Evolutionary conservation across 345 rosid genomes (phyloP).

Genomic region (Gossypium longicalyx): DNA sequence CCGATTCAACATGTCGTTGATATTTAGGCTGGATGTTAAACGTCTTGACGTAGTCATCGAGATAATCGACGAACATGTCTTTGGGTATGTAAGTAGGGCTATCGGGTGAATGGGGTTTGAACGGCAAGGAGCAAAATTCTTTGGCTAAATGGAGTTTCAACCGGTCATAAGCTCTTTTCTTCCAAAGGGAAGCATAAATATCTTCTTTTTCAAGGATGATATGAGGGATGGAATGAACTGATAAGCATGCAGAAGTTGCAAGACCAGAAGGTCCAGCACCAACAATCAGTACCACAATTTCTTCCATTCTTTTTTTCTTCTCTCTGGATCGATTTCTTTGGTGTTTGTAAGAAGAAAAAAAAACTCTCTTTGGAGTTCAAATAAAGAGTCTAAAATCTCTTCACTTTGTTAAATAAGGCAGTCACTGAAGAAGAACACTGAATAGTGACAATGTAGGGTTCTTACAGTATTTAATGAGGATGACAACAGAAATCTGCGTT

Average conservation of each 20-base stretch:
- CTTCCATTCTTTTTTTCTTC: constrained; percentile 3
- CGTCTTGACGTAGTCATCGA: constrained; percentile 38
- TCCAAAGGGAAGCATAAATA: constrained; percentile 55
- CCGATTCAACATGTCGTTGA: constrained; percentile 29
- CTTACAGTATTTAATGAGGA: neutral
- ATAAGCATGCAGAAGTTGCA: constrained; percentile 51
- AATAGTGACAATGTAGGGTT: neutral
- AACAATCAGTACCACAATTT: constrained; percentile 36
- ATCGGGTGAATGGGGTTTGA: constrained; percentile 30
- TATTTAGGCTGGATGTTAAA: constrained; percentile 31
- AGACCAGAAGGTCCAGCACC: constrained; percentile 71
- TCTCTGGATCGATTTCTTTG: neutral
- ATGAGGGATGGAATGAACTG: constrained; percentile 32
- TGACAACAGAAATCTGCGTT: neutral
- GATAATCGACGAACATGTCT: constrained; percentile 35
- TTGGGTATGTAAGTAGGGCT: constrained; percentile 44
- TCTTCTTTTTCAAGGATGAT: constrained; percentile 54
- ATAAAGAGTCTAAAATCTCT: neutral
- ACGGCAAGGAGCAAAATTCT: constrained; percentile 49
- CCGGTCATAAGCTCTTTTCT: constrained; percentile 43
- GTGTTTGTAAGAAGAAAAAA: neutral
- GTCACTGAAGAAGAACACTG: neutral
- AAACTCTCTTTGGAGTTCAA: neutral
- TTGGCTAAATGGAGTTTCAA: constrained; percentile 52
- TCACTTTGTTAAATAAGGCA: neutral